A percentile compares a stretch with the other conserved stretches of the same genome.
Conservation (phyloP, 495 filamentous ascomycete genomes). For the Penicillium atrosanguineum region DNA sequence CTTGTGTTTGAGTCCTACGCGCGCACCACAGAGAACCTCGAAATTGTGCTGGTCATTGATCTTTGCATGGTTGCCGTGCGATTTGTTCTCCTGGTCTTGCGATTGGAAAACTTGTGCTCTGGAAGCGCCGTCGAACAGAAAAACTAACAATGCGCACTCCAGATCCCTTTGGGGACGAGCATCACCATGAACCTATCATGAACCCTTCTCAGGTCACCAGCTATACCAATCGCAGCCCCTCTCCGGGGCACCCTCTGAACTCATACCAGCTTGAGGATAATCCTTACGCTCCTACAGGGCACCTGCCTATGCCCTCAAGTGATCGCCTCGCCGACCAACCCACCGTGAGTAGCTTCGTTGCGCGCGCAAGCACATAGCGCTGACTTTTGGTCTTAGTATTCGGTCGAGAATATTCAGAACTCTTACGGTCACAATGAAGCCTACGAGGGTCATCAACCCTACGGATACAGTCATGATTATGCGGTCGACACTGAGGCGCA, state of each 20-base stretch:
- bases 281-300: conserved; percentile 51
- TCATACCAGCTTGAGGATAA: conserved; percentile 72
- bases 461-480: conserved; percentile 57
- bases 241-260: conserved; percentile 56
- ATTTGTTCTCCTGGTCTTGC: conserved; percentile 1
- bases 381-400: conserved; percentile 54
- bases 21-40: conserved; percentile 13
- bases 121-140: conserved; percentile 1
- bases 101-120: conserved; percentile 2
- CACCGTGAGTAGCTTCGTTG: conserved; percentile 51
- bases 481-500: conserved; percentile 76
- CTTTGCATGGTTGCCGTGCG: conserved; percentile 10
- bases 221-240: conserved; percentile 45
- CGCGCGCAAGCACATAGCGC: neutral
- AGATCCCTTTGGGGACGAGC: conserved; percentile 56
- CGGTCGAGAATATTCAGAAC: conserved; percentile 70
- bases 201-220: conserved; percentile 51
- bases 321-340: conserved; percentile 71
- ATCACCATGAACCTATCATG: conserved; percentile 55
- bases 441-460: conserved; percentile 53
- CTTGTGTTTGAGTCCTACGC: conserved; percentile 6
- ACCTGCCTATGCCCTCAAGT: conserved; percentile 68
- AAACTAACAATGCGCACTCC: conserved; percentile 21
- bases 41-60: conserved; percentile 20
- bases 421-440: conserved; percentile 68